Evolutionary conservation across 805 yeast genomes (phyloP).

Genomic region (Candida parachauliodes): DNA sequence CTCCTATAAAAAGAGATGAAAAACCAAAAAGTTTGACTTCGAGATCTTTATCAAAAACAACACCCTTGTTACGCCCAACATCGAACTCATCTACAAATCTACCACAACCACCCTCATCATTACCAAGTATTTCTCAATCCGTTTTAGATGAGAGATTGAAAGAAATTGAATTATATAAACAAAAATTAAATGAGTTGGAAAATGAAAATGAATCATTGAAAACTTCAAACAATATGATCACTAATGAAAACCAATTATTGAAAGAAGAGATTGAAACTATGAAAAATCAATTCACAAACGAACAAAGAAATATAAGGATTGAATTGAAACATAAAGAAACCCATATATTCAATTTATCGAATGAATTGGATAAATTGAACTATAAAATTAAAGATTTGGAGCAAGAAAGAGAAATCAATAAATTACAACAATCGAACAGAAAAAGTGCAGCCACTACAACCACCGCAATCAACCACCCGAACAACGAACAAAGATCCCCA

Average conservation of each 20-base stretch:
- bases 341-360: slow-evolving; percentile 54
- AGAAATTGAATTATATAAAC: slow-evolving; percentile 6
- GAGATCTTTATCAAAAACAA: slow-evolving; percentile 42
- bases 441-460: slow-evolving; percentile 7
- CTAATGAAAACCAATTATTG: slow-evolving; percentile 14
- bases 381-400: slow-evolving; percentile 53
- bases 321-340: slow-evolving; percentile 67
- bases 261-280: slow-evolving; percentile 20
- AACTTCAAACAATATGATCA: slow-evolving; percentile 20
- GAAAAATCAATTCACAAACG: slow-evolving; percentile 29
- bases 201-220: slow-evolving; percentile 22
- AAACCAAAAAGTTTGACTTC: slow-evolving; percentile 27
- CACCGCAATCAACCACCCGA: too few species aligned
- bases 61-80: slow-evolving; percentile 5
- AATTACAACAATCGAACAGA: slow-evolving; percentile 19
- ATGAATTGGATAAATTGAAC: slow-evolving; percentile 59
- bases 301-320: slow-evolving; percentile 22
- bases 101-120: neutral
- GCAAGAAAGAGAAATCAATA: slow-evolving; percentile 34
- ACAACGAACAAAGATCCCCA: slow-evolving; percentile 8
- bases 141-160: neutral
- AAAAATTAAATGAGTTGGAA: slow-evolving; percentile 8
- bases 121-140: neutral
- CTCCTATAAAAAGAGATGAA: slow-evolving; percentile 55
- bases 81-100: neutral